phyloP scores from a whole-genome alignment of 2,329 filamentous ascomycete genomes.

The Paecilomyces sp. region DNA sequence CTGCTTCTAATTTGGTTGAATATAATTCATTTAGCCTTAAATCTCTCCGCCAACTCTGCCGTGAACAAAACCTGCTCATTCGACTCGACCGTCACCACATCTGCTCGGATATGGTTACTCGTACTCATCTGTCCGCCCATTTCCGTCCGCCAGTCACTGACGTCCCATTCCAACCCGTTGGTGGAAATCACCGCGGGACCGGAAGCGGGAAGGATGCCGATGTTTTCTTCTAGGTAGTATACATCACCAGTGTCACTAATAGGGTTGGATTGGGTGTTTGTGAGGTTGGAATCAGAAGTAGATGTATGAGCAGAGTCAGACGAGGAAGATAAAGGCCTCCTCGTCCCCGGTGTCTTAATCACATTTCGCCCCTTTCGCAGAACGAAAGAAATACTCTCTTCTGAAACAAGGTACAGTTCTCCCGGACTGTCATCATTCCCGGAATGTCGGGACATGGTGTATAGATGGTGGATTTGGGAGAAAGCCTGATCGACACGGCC shows the following conservation, averaged over 20 bases:
- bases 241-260: constrained; percentile 26
- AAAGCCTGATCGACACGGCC: constrained; percentile 90
- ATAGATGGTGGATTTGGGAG: constrained; percentile 81
- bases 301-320: neutral
- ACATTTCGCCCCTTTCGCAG: constrained; percentile 61
- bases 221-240: constrained; percentile 61
- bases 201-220: constrained; percentile 79
- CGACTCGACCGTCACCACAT: constrained; percentile 55
- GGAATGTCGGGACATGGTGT: constrained; percentile 30
- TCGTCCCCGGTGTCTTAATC: constrained; percentile 54
- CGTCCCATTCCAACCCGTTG: constrained; percentile 82
- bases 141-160: constrained; percentile 68
- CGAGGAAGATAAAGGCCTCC: constrained; percentile 7
- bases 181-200: constrained; percentile 75
- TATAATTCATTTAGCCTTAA: constrained; percentile 20
- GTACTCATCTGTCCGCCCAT: constrained; percentile 71
- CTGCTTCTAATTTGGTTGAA: neutral
- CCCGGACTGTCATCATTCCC: constrained; percentile 29
- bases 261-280: neutral
- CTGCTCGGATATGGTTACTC: constrained; percentile 66
- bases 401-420: constrained; percentile 70
- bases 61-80: constrained; percentile 66
- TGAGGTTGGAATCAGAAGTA: neutral
- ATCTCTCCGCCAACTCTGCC: constrained; percentile 50
- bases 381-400: constrained; percentile 73